Evolutionary conservation across 768 basidiomycete genomes (phyloP).

Genomic region (Tephrocybe sp.): DNA sequence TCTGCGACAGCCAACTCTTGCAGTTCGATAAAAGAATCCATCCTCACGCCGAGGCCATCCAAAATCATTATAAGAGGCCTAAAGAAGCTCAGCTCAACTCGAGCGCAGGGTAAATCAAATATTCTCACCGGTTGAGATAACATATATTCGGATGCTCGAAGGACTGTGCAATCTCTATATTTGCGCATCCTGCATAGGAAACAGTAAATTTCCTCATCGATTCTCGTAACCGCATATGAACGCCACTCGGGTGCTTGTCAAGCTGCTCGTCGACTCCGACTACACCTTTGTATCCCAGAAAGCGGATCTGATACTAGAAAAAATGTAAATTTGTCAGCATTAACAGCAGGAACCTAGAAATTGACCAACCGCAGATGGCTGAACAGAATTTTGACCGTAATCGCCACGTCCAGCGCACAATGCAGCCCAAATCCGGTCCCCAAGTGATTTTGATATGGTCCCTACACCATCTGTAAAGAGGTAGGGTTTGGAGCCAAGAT

Average conservation of each 20-base stretch:
- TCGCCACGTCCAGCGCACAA: conserved; percentile 45
- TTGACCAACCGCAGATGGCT: conserved; percentile 61
- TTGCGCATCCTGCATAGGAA: conserved; percentile 44
- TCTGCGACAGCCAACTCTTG: conserved; percentile 60
- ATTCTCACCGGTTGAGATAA: conserved; percentile 69
- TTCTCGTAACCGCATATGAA: conserved; percentile 65
- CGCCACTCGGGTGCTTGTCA: conserved; percentile 41
- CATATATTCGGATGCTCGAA: conserved; percentile 60
- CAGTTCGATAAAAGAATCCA: conserved; percentile 56
- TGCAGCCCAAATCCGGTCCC: conserved; percentile 56
- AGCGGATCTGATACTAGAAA: conserved; percentile 75
- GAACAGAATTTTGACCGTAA: conserved; percentile 30
- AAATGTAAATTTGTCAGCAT: conserved; percentile 1
- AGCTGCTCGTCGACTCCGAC: conserved; percentile 65
- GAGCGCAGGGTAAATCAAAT: background rate
- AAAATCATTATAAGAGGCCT: conserved; percentile 78
- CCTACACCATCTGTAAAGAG: conserved; percentile 80
- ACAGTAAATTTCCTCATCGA: conserved; percentile 80
- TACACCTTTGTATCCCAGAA: conserved; percentile 83
- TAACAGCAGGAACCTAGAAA: background rate
- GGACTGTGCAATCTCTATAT: conserved; percentile 72
- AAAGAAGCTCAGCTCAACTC: background rate
- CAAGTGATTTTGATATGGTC: conserved; percentile 66
- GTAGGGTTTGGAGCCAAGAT: conserved; percentile 46
- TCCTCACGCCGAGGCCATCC: conserved; percentile 69